These are phyloP conservation scores for Pachyrhizus erosus DNA, from an alignment of 306 rosid species.

Conservation along the genomic window DNA sequence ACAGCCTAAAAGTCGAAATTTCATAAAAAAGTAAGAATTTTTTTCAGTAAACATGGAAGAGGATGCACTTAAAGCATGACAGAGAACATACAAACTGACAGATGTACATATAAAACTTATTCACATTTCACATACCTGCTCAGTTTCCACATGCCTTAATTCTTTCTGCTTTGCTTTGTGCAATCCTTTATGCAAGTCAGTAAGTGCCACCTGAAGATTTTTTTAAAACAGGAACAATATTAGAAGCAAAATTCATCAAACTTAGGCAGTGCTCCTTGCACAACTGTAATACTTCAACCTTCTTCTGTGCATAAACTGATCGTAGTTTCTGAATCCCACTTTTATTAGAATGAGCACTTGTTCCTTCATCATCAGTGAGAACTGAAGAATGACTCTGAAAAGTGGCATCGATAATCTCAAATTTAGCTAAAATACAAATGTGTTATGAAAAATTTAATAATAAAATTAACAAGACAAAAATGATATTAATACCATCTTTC, in stretches of 20 bases:
- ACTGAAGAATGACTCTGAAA: constrained; percentile 93
- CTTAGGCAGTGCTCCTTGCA: constrained; percentile 29
- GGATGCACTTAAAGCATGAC: constrained; percentile 12
- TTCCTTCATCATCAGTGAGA: constrained; percentile 88
- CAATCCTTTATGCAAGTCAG: constrained; percentile 54
- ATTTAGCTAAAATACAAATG: constrained; percentile 6
- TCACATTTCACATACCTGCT: constrained; percentile 60
- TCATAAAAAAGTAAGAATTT: constrained; percentile 22
- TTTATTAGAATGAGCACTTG: constrained; percentile 55
- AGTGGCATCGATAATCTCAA: constrained; percentile 35
- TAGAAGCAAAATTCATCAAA: constrained; percentile 32
- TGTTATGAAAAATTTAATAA: not conserved
- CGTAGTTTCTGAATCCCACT: constrained; percentile 61
- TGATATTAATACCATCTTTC: constrained; percentile 9
- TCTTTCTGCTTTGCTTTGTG: constrained; percentile 72
- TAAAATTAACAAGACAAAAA: constrained; percentile 13
- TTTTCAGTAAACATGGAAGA: constrained; percentile 24
- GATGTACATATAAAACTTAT: constrained; percentile 25
- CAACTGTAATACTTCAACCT: constrained; percentile 56
- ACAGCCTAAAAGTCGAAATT: constrained; percentile 56
- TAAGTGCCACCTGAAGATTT: constrained; percentile 62
- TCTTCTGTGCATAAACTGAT: constrained; percentile 63
- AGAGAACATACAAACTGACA: constrained; percentile 29
- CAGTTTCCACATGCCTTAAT: constrained; percentile 72
- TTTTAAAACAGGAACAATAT: constrained; percentile 39